Evolutionary conservation across 352 stramenopile species (phyloP).

Genomic region (Phytophthora pluvialis): DNA sequence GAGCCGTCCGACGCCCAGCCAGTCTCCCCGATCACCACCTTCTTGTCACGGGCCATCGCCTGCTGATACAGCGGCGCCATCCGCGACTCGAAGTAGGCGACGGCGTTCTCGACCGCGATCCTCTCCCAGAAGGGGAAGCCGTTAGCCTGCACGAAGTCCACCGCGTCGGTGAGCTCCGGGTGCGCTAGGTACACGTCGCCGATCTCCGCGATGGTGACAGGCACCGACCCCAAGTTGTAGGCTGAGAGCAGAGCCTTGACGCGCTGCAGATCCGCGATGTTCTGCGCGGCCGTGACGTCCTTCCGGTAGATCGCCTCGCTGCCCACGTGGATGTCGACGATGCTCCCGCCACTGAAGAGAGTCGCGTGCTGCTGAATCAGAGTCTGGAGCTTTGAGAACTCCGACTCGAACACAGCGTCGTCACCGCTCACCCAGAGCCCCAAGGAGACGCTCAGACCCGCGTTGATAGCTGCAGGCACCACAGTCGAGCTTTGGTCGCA

Average conservation of each 20-base stretch:
- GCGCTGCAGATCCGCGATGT: slow-evolving; percentile 49
- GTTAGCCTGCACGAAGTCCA: slow-evolving; percentile 70
- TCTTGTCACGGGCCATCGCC: slow-evolving; percentile 41
- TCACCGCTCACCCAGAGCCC: slow-evolving; percentile 67
- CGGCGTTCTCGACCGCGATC: slow-evolving; percentile 41
- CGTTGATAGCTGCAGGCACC: slow-evolving; percentile 50
- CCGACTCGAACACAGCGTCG: slow-evolving; percentile 43
- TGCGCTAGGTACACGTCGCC: slow-evolving; percentile 63
- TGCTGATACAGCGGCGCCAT: slow-evolving; percentile 47
- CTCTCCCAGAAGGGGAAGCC: slow-evolving; percentile 77
- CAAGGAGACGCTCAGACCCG: slow-evolving; percentile 57
- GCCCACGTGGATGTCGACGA: slow-evolving; percentile 68
- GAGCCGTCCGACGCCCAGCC: slow-evolving; percentile 61
- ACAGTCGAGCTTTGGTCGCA: slow-evolving; percentile 55
- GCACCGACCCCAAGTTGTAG: slow-evolving; percentile 37
- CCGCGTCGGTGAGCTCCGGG: slow-evolving; percentile 48
- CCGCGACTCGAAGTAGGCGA: slow-evolving; percentile 46
- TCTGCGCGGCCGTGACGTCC: slow-evolving; percentile 52
- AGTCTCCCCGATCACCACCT: slow-evolving; percentile 71
- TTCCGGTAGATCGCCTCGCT: slow-evolving; percentile 74
- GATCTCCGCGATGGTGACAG: slow-evolving; percentile 74
- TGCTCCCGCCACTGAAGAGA: slow-evolving; percentile 32
- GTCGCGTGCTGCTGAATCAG: slow-evolving; percentile 37
- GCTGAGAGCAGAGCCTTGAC: slow-evolving; percentile 44
- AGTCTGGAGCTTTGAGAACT: slow-evolving; percentile 45